Base-by-base conservation (phyloP, 2,329 filamentous ascomycete species). In the Cercospora sp. region DNA sequence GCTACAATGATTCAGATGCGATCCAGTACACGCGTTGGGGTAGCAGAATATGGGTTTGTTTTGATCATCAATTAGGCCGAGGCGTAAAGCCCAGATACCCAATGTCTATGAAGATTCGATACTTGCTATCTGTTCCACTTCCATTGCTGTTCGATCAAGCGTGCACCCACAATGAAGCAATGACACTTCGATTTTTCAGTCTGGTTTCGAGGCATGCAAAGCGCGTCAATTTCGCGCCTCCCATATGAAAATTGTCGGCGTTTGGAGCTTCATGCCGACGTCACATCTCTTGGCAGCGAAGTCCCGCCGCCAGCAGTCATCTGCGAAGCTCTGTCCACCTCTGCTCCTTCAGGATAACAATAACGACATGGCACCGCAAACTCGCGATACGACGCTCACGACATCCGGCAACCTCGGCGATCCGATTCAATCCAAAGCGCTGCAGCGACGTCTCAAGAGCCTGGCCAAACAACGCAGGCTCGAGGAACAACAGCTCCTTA, bases 251-350 rank as follows among this genome's bases (percentile, higher is more conserved):
- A n/a, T 13, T 39, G 33, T 53, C 48, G 48, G 48, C 18, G n/a
- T 53, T 23, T 28, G 18, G 20, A 53, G 48, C 48, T 53, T 51
- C 45, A 23, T 28, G 23, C 48, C 48, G 48, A 55, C 48, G 48
- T 55, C 48, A 55, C 48, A 55, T n/a, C 23, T 55, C 48, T 55
- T 55, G 48, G 48, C 48, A 55, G 23, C 48, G 23, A 55, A 26
- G 48, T 28, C 8, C 23, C 18, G 20, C 18, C 45, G 45, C 20
- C 45, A 26, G 45, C 45, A 51, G 20, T 23, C 18, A 23, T 23
- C 18, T 9, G 36, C 36, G 36, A 42, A 51, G 45, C 45, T 51
- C 45, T 26, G 20, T 51, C 18, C 45, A 51, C 20, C 45, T 23
- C 4, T 51, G 18, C 48, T 28, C 23, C 23, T 55, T 26, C 16